Evolutionary conservation across 495 filamentous ascomycete genomes (phyloP).

Genomic region (Penicillium goetzii): DNA sequence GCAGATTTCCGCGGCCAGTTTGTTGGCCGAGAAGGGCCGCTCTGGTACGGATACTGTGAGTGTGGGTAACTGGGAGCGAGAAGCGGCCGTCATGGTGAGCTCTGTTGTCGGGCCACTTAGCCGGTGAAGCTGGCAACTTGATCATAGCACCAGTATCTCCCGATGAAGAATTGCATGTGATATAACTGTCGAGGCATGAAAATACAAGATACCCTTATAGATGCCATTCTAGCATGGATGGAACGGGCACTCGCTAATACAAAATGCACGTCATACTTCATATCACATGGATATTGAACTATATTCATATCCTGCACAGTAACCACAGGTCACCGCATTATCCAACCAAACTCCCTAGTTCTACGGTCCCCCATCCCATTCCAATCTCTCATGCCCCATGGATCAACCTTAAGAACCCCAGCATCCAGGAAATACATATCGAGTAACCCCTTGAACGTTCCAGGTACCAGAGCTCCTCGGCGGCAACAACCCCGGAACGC

Average conservation of each 20-base stretch:
- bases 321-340: neutral
- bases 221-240: neutral
- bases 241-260: neutral
- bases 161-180: neutral
- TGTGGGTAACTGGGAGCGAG: slow-evolving; percentile 77
- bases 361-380: neutral
- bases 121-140: slow-evolving; percentile 34
- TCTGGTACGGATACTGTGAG: slow-evolving; percentile 41
- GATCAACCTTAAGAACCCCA: slow-evolving; percentile 21
- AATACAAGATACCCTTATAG: slow-evolving; percentile 10
- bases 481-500: neutral
- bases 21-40: slow-evolving; percentile 46
- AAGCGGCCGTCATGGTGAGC: slow-evolving; percentile 93
- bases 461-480: slow-evolving; percentile 26
- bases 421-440: slow-evolving; percentile 1
- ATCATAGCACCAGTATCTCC: neutral
- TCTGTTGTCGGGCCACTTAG: slow-evolving; percentile 62
- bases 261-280: neutral
- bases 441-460: slow-evolving; percentile 3
- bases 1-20: slow-evolving; percentile 58
- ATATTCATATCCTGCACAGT: neutral
- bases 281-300: neutral
- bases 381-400: slow-evolving; percentile 9
- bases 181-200: neutral
- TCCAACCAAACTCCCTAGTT: neutral